Percentiles rank a stretch among this genome's conserved stretches.
phyloP scores from a whole-genome alignment of 208 protist genomes.

The Dictyostelium gargantuum region DNA sequence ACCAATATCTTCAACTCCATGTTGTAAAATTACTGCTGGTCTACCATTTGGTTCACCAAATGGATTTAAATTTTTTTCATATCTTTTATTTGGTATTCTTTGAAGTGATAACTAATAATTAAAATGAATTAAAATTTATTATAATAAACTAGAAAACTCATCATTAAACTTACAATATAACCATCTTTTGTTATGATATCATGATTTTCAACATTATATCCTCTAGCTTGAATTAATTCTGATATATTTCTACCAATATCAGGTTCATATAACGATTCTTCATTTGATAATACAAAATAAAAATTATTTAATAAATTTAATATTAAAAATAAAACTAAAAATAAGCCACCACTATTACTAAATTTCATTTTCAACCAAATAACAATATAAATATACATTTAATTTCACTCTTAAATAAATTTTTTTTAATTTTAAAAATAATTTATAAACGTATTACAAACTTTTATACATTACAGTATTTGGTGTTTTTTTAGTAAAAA shows the following conservation, averaged over 20 bases:
- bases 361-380: too few species aligned
- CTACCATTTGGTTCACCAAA: not conserved
- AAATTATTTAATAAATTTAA: not conserved
- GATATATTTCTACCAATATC: not conserved
- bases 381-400: too few species aligned
- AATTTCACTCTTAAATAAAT: too few species aligned
- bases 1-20: conserved; percentile 61
- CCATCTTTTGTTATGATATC: conserved; percentile 19
- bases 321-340: not conserved
- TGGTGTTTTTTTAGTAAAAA: too few species aligned
- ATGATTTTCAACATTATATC: conserved; percentile 46
- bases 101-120: conserved; percentile 29
- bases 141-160: not conserved
- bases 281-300: not conserved
- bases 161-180: conserved; percentile 59
- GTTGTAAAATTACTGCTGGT: conserved; percentile 17
- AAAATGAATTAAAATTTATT: not conserved
- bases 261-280: not conserved
- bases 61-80: conserved; percentile 2
- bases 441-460: too few species aligned
- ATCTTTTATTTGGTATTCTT: conserved; percentile 35
- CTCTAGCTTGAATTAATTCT: conserved; percentile 26
- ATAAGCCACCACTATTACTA: too few species aligned
- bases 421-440: too few species aligned
- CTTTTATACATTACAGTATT: too few species aligned